Percentiles rank a stretch among this genome's conserved stretches.
Conservation (phyloP, 2,329 filamentous ascomycete species). For the Endoconidiophora laricicola region DNA sequence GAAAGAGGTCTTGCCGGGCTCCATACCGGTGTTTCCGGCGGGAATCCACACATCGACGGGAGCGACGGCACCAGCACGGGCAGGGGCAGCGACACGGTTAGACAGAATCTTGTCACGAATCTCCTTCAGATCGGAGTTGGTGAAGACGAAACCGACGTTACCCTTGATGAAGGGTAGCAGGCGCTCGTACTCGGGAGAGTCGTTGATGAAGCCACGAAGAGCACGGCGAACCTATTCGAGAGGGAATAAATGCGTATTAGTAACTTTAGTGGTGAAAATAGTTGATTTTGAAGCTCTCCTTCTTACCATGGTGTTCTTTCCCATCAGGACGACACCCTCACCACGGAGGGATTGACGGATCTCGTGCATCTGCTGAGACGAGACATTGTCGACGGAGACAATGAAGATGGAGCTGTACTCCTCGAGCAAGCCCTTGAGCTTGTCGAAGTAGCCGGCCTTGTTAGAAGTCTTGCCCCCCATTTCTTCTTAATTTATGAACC, state of each 20-base stretch:
- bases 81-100: constrained; percentile 96
- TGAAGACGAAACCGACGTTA: constrained; percentile 99
- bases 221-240: constrained; percentile 88
- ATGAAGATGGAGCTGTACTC: constrained; percentile 97
- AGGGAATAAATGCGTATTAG: constrained; percentile 2
- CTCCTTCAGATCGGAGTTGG: constrained; percentile 85
- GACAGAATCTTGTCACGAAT: constrained; percentile 84
- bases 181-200: constrained; percentile 94
- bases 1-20: constrained; percentile 99
- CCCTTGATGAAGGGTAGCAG: constrained; percentile 91
- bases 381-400: constrained; percentile 97
- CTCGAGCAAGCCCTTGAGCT: constrained; percentile 95
- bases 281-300: too few species aligned
- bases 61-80: constrained; percentile 92
- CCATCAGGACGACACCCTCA: constrained; percentile 93
- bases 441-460: constrained; percentile 98
- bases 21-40: constrained; percentile 99
- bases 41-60: constrained; percentile 87
- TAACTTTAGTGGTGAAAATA: neutral
- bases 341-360: constrained; percentile 84
- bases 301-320: constrained; percentile 98
- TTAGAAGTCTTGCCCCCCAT: constrained; percentile 94
- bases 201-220: constrained; percentile 80
- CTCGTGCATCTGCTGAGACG: constrained; percentile 99
- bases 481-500: constrained; percentile 55